Base-by-base conservation (phyloP, 768 basidiomycete genomes). In the Hydnomerulius pinastri region DNA sequence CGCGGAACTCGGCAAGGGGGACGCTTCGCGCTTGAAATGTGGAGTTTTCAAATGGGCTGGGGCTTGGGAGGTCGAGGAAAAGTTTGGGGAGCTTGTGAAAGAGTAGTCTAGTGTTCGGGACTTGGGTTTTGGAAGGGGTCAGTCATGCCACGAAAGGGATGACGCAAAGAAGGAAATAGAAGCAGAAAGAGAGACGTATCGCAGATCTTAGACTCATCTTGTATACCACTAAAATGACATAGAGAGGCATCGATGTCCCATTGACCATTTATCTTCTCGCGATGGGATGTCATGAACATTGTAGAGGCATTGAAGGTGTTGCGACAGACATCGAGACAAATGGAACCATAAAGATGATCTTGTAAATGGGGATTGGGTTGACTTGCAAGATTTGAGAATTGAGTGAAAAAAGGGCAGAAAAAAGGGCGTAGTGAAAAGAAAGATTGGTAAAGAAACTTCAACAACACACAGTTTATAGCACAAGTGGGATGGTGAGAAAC, bases 41-140 rank as follows among this genome's bases (percentile, higher is more conserved):
- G 67, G 83, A 46, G 80, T 94, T 51, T 75, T 82, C 58, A 87
- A 90, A 64, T 98, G 96, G 96, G 81, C 81, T 6, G 93, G 92
- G 30, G 95, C 94, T 37, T 98, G 96, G 96, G 92, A 98, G 66
- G 85, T 94, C 39, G 96, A 98, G 67, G 92, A 96, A 69, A 77
- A 81, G 37, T 89, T 92, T 61, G 65, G 63, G 33, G 32, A 30
- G 47, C 56, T 57, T 4, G 54, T 49, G 2, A 30, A 46, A 11
- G 1, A 6, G 33, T 38, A 50, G 13, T 55, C 59, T n/a, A n/a
- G n/a, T n/a, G n/a, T n/a, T n/a, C n/a, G n/a, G n/a, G n/a, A n/a
- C n/a, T n/a, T n/a, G n/a, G n/a, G n/a, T n/a, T n/a, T n/a, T n/a
- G n/a, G n/a, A n/a, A n/a, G n/a, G n/a, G n/a, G n/a, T n/a, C n/a